phyloP scores from a whole-genome alignment of 2,329 filamentous ascomycete species.

The Clarireedia monteithiana region DNA sequence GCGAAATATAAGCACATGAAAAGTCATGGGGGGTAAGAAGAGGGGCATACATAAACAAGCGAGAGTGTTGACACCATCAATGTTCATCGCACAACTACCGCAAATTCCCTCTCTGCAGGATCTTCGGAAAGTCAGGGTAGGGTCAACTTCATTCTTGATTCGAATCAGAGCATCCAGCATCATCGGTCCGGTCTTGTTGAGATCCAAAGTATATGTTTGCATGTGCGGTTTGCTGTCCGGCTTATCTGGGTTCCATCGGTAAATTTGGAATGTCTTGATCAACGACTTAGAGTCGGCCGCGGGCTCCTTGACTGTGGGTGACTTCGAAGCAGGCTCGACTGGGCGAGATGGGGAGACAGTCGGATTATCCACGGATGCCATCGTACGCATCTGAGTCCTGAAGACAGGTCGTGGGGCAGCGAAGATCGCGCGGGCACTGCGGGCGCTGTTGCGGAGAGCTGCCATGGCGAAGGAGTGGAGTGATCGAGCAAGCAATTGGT shows the following conservation, averaged over 20 bases:
- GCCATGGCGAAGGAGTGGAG: constrained; percentile 9
- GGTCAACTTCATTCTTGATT: constrained; percentile 98
- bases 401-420: constrained; percentile 10
- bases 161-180: constrained; percentile 92
- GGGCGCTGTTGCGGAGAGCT: constrained; percentile 11
- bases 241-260: constrained; percentile 95
- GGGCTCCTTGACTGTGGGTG: constrained; percentile 31
- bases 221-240: constrained; percentile 90
- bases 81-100: constrained; percentile 99
- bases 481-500: background rate
- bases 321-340: constrained; percentile 17
- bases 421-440: constrained; percentile 10
- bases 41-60: constrained; percentile 83
- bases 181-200: constrained; percentile 99
- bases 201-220: constrained; percentile 89
- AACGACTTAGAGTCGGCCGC: constrained; percentile 54
- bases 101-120: constrained; percentile 98
- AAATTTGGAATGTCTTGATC: constrained; percentile 96
- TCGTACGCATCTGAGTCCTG: constrained; percentile 12
- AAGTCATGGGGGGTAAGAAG: background rate
- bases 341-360: constrained; percentile 13
- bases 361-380: constrained; percentile 9
- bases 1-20: constrained; percentile 24
- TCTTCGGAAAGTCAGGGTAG: constrained; percentile 89
- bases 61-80: constrained; percentile 95